Conservation (phyloP, 2,329 filamentous ascomycete genomes). For the Chaetothyriales sp. region DNA sequence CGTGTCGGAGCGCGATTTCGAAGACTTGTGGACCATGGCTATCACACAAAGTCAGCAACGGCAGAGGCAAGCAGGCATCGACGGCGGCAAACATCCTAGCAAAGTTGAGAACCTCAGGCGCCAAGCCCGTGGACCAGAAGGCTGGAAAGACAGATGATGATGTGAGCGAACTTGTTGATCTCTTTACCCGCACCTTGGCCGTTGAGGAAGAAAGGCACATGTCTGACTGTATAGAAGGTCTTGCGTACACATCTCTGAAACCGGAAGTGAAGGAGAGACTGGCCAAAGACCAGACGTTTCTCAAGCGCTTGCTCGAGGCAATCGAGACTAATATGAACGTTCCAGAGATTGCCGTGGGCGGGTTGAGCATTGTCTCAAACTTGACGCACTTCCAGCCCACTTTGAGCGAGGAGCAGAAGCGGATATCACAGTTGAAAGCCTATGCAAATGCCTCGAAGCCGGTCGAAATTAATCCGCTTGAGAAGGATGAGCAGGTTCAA, state of each 20-base stretch:
- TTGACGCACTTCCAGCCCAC: constrained; percentile 65
- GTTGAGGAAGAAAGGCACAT: constrained; percentile 36
- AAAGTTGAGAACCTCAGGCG: constrained; percentile 36
- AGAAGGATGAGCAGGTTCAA: constrained; percentile 61
- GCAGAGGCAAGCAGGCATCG: constrained; percentile 38
- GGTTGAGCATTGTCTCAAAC: constrained; percentile 71
- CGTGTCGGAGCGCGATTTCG: constrained; percentile 67
- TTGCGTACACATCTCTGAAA: constrained; percentile 82
- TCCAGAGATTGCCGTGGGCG: constrained; percentile 66
- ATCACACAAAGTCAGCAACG: constrained; percentile 63
- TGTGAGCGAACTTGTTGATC: constrained; percentile 37
- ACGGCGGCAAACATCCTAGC: constrained; percentile 59
- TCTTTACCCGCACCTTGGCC: constrained; percentile 36
- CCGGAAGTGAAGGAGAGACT: constrained; percentile 73
- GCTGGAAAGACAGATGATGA: constrained; percentile 25
- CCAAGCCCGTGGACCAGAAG: constrained; percentile 22
- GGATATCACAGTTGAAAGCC: constrained; percentile 78
- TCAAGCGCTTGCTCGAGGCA: constrained; percentile 49
- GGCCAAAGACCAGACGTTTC: constrained; percentile 49
- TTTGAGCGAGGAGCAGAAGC: constrained; percentile 79
- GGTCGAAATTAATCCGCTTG: constrained; percentile 47
- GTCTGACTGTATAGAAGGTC: constrained; percentile 68
- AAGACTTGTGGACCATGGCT: constrained; percentile 81
- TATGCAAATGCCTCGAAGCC: constrained; percentile 77
- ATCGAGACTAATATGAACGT: constrained; percentile 38